Evolutionary conservation across 805 yeast genomes (phyloP).

Genomic region (Saccharomyces mikatae): DNA sequence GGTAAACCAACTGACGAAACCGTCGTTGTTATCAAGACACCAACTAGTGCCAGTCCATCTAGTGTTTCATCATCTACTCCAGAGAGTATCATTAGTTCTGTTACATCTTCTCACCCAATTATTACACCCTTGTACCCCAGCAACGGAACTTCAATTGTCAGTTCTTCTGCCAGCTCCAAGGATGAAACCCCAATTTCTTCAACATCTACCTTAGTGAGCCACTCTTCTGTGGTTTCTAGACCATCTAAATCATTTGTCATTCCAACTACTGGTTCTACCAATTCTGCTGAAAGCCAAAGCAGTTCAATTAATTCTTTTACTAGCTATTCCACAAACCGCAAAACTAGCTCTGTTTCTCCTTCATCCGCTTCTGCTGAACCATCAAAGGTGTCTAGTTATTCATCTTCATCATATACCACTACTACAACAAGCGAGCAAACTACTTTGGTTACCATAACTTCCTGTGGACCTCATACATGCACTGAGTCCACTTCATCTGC

Average conservation of each 20-base stretch:
- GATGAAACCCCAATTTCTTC: not conserved
- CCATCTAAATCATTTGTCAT: not conserved
- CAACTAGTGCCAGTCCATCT: not conserved
- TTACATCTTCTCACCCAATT: not conserved
- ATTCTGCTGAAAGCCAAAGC: not conserved
- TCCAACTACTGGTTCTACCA: not conserved
- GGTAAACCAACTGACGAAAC: too few relatives aligned
- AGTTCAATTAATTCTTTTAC: not conserved
- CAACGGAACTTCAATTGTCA: not conserved
- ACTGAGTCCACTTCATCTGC: slow-evolving; percentile 23
- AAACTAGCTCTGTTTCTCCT: not conserved
- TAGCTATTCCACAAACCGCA: slow-evolving; percentile 6
- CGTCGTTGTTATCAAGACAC: too few relatives aligned
- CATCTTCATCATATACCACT: slow-evolving; percentile 1
- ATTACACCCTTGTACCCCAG: not conserved
- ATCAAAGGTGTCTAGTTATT: slow-evolving; percentile 4
- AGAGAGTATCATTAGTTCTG: too few relatives aligned
- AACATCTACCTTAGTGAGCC: not conserved
- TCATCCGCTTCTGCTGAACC: too few relatives aligned
- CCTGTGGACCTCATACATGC: slow-evolving; percentile 26
- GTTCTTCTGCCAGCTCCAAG: not conserved
- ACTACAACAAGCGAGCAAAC: slow-evolving; percentile 17
- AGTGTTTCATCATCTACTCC: not conserved
- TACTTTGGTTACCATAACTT: slow-evolving; percentile 28
- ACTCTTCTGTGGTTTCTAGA: not conserved